Conservation (phyloP, 2,329 filamentous ascomycete genomes). For the Parastagonospora nodorum region DNA sequence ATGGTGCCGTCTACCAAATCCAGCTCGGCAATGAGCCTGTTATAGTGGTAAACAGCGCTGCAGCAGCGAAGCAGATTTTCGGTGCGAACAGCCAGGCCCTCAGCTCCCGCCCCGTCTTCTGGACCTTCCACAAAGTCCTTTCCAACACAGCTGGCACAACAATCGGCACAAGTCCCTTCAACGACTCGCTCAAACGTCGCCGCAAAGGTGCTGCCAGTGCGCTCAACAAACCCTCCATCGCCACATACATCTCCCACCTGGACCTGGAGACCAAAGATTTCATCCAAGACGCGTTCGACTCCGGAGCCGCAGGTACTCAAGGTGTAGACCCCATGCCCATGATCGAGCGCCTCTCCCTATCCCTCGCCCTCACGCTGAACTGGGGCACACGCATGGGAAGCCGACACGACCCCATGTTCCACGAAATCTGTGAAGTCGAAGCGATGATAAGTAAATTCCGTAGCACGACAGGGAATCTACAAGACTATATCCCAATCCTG, state of each 20-base stretch:
- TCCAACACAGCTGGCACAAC: constrained; percentile 70
- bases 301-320: constrained; percentile 60
- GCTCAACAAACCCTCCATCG: constrained; percentile 67
- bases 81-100: constrained; percentile 50
- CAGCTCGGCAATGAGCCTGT: constrained; percentile 53
- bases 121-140: constrained; percentile 58
- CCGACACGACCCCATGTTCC: constrained; percentile 64
- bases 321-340: constrained; percentile 70
- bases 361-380: constrained; percentile 67
- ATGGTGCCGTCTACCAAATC: constrained; percentile 53
- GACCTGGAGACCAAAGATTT: constrained; percentile 68
- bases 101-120: constrained; percentile 50
- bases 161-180: constrained; percentile 70
- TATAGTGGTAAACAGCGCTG: constrained; percentile 51
- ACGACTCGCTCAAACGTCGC: constrained; percentile 66
- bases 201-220: constrained; percentile 69
- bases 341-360: constrained; percentile 68
- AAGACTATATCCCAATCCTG: constrained; percentile 65
- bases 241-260: constrained; percentile 65
- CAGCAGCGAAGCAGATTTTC: constrained; percentile 49
- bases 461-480: constrained; percentile 64
- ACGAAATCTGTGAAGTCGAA: constrained; percentile 67
- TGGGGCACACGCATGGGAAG: constrained; percentile 67
- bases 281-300: constrained; percentile 63
- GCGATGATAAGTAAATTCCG: constrained; percentile 65